These are phyloP conservation scores for Candida koratica DNA, from an alignment of 805 yeast species.

Conservation along the genomic window DNA sequence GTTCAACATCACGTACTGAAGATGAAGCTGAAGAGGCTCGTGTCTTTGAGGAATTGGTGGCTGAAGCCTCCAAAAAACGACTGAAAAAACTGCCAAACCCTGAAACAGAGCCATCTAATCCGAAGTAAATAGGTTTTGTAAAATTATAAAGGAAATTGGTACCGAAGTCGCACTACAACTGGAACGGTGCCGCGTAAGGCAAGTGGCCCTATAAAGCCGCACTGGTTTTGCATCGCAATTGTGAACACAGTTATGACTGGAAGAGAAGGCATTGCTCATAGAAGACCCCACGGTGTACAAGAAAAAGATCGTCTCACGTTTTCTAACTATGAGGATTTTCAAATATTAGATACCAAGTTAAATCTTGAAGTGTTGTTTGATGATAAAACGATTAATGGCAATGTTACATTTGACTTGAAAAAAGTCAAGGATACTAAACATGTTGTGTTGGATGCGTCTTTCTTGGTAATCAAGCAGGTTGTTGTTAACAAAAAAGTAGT, in stretches of 20 bases:
- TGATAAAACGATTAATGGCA: conserved; percentile 20
- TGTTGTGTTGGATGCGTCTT: conserved; percentile 26
- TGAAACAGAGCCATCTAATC: too few species aligned
- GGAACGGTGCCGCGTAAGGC: conserved; percentile 1
- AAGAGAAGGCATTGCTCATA: conserved; percentile 4
- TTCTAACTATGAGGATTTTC: conserved; percentile 27
- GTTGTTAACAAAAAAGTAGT: conserved; percentile 18
- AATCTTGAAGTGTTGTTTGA: conserved; percentile 24
- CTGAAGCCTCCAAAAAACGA: conserved; percentile 43
- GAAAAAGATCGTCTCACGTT: conserved; percentile 24
- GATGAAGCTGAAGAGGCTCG: conserved; percentile 74
- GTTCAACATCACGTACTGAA: conserved; percentile 54
- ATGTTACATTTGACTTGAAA: conserved; percentile 20
- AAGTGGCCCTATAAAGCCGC: too few species aligned
- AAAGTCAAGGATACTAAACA: conserved; percentile 6
- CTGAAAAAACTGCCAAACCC: conserved; percentile 23
- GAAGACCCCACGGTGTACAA: conserved; percentile 14
- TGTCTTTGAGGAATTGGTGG: conserved; percentile 68
- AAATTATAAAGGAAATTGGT: background rate
- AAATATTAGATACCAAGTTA: conserved; percentile 19
- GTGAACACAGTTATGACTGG: too few species aligned
- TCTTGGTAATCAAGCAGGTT: conserved; percentile 18
- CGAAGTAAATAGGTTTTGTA: too few species aligned
- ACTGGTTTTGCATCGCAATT: too few species aligned
- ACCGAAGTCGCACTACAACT: too few species aligned